Evolutionary conservation across 192 early-diverging fungal genomes (phyloP).

Genomic region (Spinellus fusiger): DNA sequence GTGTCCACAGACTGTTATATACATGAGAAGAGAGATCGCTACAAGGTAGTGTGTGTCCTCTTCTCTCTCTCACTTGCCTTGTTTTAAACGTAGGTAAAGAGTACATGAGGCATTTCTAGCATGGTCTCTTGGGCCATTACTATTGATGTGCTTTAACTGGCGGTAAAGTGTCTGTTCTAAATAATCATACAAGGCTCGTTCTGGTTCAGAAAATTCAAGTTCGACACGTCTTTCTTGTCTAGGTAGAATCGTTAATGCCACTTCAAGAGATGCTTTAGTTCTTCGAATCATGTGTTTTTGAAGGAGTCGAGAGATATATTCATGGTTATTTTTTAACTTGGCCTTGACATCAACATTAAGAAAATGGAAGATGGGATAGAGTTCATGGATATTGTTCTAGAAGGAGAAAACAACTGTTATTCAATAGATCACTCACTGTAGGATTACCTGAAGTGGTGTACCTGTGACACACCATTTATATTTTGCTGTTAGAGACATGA

Average conservation of each 20-base stretch:
- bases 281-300: slow-evolving; percentile 19
- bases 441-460: slow-evolving; percentile 20
- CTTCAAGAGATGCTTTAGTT: neutral
- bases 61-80: neutral
- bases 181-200: slow-evolving; percentile 24
- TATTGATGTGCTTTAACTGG: neutral
- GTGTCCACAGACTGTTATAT: slow-evolving; percentile 9
- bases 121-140: neutral
- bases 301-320: slow-evolving; percentile 5
- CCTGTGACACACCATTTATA: slow-evolving; percentile 21
- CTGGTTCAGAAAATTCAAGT: slow-evolving; percentile 7
- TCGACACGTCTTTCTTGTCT: slow-evolving; percentile 2
- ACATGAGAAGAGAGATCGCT: neutral
- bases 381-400: slow-evolving; percentile 15
- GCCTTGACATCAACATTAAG: neutral
- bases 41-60: neutral
- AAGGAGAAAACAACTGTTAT: neutral
- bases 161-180: slow-evolving; percentile 8
- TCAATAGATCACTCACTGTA: neutral
- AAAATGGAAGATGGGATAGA: slow-evolving; percentile 14
- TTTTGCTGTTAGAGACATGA: neutral
- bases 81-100: slow-evolving; percentile 17
- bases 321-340: neutral
- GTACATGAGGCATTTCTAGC: neutral
- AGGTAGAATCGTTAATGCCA: slow-evolving; percentile 6